These are phyloP conservation scores for Golubevia sp. DNA, from an alignment of 1,284 basidiomycete genomes.

Conservation along the genomic window DNA sequence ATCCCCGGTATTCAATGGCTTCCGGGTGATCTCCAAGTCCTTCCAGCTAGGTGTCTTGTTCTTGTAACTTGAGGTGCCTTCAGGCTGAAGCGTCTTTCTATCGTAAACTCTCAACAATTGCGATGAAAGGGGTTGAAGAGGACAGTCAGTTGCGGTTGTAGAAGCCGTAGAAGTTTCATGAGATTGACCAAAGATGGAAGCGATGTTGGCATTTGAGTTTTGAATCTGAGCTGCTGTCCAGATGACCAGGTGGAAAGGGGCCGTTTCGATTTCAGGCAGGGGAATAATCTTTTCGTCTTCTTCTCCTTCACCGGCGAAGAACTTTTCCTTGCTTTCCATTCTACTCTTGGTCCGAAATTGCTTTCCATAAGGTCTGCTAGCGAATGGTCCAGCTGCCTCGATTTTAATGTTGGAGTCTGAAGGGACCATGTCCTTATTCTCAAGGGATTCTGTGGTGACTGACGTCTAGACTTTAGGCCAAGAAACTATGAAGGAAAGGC, in stretches of 20 bases:
- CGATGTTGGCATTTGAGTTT: background rate
- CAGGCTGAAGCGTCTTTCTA: too few relatives aligned
- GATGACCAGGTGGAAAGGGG: background rate
- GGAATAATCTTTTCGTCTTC: background rate
- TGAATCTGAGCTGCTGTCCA: background rate
- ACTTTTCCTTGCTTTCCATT: background rate
- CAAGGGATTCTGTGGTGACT: too few relatives aligned
- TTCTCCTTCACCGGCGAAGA: background rate
- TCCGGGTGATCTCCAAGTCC: too few relatives aligned
- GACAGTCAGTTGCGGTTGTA: too few relatives aligned
- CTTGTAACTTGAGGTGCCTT: too few relatives aligned
- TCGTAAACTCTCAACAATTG: too few relatives aligned
- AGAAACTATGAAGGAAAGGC: conserved; percentile 39
- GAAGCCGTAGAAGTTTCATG: too few relatives aligned
- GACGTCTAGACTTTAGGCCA: conserved; percentile 45
- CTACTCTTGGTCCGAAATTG: background rate
- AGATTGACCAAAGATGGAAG: background rate
- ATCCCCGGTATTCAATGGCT: too few relatives aligned
- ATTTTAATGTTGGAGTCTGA: background rate
- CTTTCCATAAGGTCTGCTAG: background rate
- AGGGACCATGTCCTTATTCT: too few relatives aligned
- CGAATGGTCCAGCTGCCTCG: background rate
- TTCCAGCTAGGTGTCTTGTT: too few relatives aligned
- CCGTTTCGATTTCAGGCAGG: background rate
- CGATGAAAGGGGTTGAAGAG: too few relatives aligned